Evolutionary conservation across 176 grass and related monocot species (phyloP), one percentile per base, ranked within the genome.

Genomic region (Miscanthus lutarioriparius): DNA sequence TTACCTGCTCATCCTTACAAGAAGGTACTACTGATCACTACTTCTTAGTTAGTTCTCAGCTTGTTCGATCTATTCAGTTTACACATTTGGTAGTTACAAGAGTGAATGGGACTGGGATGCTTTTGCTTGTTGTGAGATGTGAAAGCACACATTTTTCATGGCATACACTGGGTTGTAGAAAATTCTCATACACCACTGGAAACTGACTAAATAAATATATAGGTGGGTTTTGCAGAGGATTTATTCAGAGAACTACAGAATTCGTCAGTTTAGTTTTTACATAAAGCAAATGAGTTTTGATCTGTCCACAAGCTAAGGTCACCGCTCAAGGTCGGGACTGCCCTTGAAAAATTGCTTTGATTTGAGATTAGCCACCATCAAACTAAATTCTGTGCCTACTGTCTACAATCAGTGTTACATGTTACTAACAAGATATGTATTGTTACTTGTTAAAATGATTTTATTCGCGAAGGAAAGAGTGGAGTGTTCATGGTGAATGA

Each of bases 11-110:
- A 76, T 80, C 69, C 75, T 72, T 56, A 44, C 1, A 80, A 27
- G 25, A 85, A 89, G 87, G 87, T 89, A 81, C 28, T 71, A 16
- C 35, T 28, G 25, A 64, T 64, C 33, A 77, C 63, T 81, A 68
- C 63, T 81, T 40, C 38, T 22, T 67, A 54, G 13, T 14, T 22
- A 75, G 3, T 54, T 79, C 17, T 83, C 8, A 64, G 2, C 74
- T 65, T 79, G 12, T 78, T 64, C 10, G 6, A 32, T 49, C 48
- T 13, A 19, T 67, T 53, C 67, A 27, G 43, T 58, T 77, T 72
- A 64, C 49, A 8, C 13, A 47, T 47, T 14, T 48, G 14, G 16
- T 48, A 48, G 44, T 14, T 47, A 47, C 44, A 47, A 47, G 13
- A 45, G 43, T 45, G 43, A 12, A 45, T 45, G 43, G 10, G 44